A percentile compares a stretch with the other conserved stretches of the same genome.
phyloP scores from a whole-genome alignment of 1,284 basidiomycete genomes.

The Ustilago tritici region DNA sequence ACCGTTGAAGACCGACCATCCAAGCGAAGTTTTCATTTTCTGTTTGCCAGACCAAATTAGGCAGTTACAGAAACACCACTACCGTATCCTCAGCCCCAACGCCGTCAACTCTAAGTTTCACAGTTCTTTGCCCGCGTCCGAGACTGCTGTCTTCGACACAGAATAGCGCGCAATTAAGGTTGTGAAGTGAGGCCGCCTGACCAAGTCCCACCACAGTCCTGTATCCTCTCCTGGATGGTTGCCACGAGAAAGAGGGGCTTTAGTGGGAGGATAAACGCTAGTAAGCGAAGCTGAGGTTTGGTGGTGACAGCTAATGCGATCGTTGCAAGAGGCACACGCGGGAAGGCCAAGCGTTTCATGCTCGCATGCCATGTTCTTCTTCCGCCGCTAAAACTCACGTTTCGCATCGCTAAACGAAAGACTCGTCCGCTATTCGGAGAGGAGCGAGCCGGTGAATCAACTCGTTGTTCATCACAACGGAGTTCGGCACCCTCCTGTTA shows the following conservation, averaged over 20 bases:
- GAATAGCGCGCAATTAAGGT: not conserved
- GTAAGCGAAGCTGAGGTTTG: not conserved
- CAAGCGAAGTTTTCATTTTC: slow-evolving; percentile 6
- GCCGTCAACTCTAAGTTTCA: too few relatives aligned
- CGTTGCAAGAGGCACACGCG: not conserved
- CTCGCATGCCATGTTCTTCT: not conserved
- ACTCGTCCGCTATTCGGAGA: not conserved
- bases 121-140: too few relatives aligned
- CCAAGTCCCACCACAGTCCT: too few relatives aligned
- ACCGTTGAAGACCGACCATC: slow-evolving; percentile 2
- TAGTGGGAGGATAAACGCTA: not conserved
- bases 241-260: not conserved
- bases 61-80: slow-evolving; percentile 9
- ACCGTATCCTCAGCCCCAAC: not conserved
- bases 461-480: not conserved
- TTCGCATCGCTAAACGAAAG: not conserved
- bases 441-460: not conserved
- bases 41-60: slow-evolving; percentile 3
- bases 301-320: not conserved
- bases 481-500: not conserved
- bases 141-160: not conserved
- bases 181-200: not conserved
- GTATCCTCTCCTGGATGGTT: too few relatives aligned
- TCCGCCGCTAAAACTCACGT: not conserved
- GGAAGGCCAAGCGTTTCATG: slow-evolving; percentile 9